A percentile compares a stretch with the other conserved stretches of the same genome.
Evolutionary conservation across 2,329 filamentous ascomycete species (phyloP).

Genomic region (Penicillium nordicum): DNA sequence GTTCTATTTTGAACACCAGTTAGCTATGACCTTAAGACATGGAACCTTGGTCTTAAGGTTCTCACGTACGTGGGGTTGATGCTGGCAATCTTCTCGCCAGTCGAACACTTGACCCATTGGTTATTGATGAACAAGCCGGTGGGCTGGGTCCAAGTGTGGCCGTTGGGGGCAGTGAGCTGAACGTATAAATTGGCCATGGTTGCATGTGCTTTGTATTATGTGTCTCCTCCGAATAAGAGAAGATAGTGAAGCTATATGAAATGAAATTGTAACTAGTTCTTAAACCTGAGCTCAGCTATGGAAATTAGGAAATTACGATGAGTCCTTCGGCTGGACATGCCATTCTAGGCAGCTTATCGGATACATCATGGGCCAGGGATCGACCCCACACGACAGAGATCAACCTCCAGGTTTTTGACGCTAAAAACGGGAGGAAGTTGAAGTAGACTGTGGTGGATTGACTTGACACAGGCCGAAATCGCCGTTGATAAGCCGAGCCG

Average conservation of each 20-base stretch:
- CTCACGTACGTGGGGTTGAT: conserved; percentile 34
- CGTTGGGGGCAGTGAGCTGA: conserved; percentile 40
- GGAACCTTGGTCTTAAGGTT: neutral
- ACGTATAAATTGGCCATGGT: conserved; percentile 29
- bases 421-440: neutral
- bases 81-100: conserved; percentile 36
- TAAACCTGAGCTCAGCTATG: neutral
- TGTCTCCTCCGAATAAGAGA: neutral
- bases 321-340: conserved; percentile 8
- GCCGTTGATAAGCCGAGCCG: neutral
- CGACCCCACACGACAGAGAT: neutral
- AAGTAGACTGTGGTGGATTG: neutral
- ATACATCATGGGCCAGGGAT: neutral
- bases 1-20: conserved; percentile 13
- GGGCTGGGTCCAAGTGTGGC: conserved; percentile 37
- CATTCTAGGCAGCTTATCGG: neutral
- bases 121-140: conserved; percentile 47
- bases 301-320: neutral
- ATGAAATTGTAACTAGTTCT: neutral
- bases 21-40: neutral
- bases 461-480: neutral
- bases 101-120: conserved; percentile 40
- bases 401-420: neutral
- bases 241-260: neutral
- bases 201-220: neutral